These are phyloP conservation scores for Mycena maculata DNA, from an alignment of 768 basidiomycete genomes.

Conservation along the genomic window DNA sequence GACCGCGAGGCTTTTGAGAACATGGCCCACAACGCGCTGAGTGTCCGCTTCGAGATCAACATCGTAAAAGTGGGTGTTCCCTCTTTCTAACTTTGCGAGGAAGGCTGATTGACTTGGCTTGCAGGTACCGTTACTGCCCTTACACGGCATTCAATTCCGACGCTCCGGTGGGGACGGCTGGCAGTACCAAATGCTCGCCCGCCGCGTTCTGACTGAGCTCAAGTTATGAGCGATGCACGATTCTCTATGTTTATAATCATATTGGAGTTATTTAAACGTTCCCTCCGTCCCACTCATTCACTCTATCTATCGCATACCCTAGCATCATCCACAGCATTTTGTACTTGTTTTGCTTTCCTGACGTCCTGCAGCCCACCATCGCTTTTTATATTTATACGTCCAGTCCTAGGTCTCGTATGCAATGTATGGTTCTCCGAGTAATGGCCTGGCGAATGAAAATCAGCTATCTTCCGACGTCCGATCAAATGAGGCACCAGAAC, in stretches of 20 bases:
- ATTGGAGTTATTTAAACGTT: neutral
- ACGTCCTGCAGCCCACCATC: neutral
- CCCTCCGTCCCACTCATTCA: neutral
- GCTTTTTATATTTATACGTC: neutral
- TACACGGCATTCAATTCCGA: conserved; percentile 98
- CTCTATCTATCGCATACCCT: neutral
- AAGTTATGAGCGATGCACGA: conserved; percentile 67
- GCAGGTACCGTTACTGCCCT: conserved; percentile 90
- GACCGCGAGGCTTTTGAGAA: conserved; percentile 76
- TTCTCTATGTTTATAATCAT: neutral
- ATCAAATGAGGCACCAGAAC: too few relatives aligned
- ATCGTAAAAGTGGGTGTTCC: conserved; percentile 86
- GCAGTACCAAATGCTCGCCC: conserved; percentile 97
- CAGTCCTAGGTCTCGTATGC: too few relatives aligned
- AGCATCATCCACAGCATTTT: conserved; percentile 13
- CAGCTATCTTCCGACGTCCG: too few relatives aligned
- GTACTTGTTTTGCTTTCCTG: too few relatives aligned
- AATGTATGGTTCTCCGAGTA: too few relatives aligned
- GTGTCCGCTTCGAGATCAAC: conserved; percentile 96
- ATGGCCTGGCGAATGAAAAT: too few relatives aligned
- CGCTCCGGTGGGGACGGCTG: conserved; percentile 91
- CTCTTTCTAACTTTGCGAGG: conserved; percentile 33
- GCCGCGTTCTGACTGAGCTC: conserved; percentile 87
- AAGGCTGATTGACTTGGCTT: conserved; percentile 26
- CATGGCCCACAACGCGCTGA: conserved; percentile 80